Evolutionary conservation across 495 filamentous ascomycete species (phyloP), one percentile per base, ranked within the genome.

Genomic region (Neurospora tetraspora): DNA sequence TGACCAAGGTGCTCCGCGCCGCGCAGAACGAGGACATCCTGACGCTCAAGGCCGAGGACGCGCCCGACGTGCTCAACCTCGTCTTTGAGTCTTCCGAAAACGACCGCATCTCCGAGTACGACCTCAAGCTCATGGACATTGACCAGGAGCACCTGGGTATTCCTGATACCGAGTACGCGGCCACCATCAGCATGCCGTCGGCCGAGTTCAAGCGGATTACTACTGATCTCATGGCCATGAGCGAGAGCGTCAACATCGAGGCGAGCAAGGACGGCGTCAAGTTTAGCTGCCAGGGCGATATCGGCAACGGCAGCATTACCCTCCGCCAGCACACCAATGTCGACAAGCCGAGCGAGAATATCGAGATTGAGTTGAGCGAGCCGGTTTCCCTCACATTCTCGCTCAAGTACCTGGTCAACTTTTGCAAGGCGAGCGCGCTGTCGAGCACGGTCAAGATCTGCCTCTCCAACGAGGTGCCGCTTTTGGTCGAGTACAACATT

Each of bases 111-210:
- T 96, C 92, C 86, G 96, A 98, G 83, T 99, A 98, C 82, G 96
- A 99, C 83, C 91, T 99, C 85, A 99, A 99, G 89, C 88, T 99
- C 74, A 99, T 99, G 96, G 96, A 99, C 82, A 98, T 99, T 81
- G 96, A 99, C 83, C 96, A 99, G 84, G 96, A 99, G 86, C 96
- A 99, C 82, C 83, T 99, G 84, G 96, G 96, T 59, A 99, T 99
- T 80, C 96, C 96, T 37, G 96, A 98, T 75, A 99, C 96, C 14
- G 96, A 98, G 77, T 99, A 99, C 79, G 91, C 93, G 47, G 95
- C 96, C 43, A 94, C 91, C 37, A 91, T 98, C 71, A 87, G 86
- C 72, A 93, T 99, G 94, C 96, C 96, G 8, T 88, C 91, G 18
- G 78, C 87, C 20, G 96, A 99, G 83, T 99, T 99, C 84, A 91